These are phyloP conservation scores for Piper longum DNA, from an alignment of 164 flowering plant genomes.

Conservation along the genomic window DNA sequence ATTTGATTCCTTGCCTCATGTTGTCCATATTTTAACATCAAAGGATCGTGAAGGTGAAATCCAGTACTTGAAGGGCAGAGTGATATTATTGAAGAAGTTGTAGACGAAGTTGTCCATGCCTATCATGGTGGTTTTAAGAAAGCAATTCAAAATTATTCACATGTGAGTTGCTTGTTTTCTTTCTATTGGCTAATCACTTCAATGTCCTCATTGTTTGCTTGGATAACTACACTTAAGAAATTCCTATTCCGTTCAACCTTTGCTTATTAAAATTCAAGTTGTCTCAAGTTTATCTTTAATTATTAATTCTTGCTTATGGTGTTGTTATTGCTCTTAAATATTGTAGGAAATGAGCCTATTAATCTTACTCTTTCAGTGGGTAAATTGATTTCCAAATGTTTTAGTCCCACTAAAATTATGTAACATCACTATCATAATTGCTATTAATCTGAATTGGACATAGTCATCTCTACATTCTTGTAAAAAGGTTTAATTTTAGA, in stretches of 20 bases:
- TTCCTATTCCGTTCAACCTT: background rate
- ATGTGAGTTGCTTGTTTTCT: slow-evolving; percentile 31
- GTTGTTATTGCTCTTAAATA: too few species aligned
- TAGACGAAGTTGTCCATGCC: slow-evolving; percentile 94
- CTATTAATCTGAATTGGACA: too few species aligned
- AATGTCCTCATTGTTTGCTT: background rate
- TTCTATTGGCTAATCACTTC: background rate
- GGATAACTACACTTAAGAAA: too few species aligned
- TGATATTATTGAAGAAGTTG: slow-evolving; percentile 85
- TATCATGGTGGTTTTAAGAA: slow-evolving; percentile 94
- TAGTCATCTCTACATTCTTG: too few species aligned
- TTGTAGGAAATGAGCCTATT: too few species aligned
- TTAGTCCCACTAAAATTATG: too few species aligned
- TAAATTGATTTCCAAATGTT: too few species aligned
- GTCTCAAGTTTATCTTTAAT: too few species aligned
- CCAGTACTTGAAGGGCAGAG: slow-evolving; percentile 71
- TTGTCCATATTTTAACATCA: slow-evolving; percentile 91
- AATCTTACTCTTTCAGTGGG: too few species aligned
- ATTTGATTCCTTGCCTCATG: slow-evolving; percentile 95
- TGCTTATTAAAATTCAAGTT: background rate
- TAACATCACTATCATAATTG: too few species aligned
- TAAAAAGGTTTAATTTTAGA: too few species aligned
- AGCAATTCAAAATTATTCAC: slow-evolving; percentile 99
- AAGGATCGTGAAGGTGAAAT: slow-evolving; percentile 80
- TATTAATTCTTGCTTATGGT: too few species aligned